Percentiles rank a stretch among this genome's conserved stretches.
Conservation (phyloP, 2,329 filamentous ascomycete genomes). For the Chaetomiaceae sp. region DNA sequence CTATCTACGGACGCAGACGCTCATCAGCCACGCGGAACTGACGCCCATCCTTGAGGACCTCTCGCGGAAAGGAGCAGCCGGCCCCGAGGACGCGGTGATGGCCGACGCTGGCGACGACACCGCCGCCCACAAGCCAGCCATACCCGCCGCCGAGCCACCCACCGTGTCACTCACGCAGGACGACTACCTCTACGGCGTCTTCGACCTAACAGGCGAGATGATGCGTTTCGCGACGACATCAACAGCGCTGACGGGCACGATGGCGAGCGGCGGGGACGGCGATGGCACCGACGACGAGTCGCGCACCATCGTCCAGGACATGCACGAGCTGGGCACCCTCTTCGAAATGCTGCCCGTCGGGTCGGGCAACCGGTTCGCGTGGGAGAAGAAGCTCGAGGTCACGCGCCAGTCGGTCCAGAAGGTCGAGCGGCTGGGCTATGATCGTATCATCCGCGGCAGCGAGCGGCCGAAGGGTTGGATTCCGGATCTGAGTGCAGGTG, state of each 20-base stretch:
- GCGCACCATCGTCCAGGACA: constrained; percentile 68
- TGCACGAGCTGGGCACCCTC: constrained; percentile 68
- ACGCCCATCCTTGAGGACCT: constrained; percentile 38
- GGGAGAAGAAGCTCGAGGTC: constrained; percentile 73
- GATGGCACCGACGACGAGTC: constrained; percentile 25
- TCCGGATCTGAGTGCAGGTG: constrained; percentile 55
- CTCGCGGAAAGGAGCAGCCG: constrained; percentile 25
- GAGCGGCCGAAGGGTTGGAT: constrained; percentile 91
- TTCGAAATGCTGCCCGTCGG: constrained; percentile 67
- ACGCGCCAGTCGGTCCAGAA: constrained; percentile 89
- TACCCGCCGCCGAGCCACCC: constrained; percentile 7
- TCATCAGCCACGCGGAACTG: constrained; percentile 64
- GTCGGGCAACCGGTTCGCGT: constrained; percentile 42
- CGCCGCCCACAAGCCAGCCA: constrained; percentile 31
- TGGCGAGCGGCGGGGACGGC: constrained; percentile 31
- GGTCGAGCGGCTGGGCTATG: constrained; percentile 86
- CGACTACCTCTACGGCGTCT: constrained; percentile 86
- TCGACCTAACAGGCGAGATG: constrained; percentile 90
- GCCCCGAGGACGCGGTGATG: constrained; percentile 20
- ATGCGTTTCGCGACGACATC: constrained; percentile 94
- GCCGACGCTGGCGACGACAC: constrained; percentile 17
- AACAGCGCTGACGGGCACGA: constrained; percentile 65
- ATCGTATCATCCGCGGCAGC: constrained; percentile 76
- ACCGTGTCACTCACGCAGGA: constrained; percentile 62
- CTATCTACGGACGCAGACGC: constrained; percentile 70